phyloP scores from a whole-genome alignment of 2,329 filamentous ascomycete species.

The Eutypella sp. region DNA sequence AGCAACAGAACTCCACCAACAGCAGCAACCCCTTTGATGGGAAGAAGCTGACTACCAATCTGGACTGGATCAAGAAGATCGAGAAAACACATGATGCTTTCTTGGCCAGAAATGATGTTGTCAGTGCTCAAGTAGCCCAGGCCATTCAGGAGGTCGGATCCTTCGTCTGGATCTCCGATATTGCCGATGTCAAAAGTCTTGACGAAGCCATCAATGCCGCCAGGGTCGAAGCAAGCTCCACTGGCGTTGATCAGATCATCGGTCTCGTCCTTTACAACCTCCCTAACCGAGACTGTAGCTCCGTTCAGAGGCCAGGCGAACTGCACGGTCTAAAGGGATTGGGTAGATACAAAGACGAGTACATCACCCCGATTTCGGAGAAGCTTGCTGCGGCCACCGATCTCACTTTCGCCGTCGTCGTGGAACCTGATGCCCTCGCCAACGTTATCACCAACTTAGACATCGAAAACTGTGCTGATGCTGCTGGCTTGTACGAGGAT shows the following conservation, averaged over 20 bases:
- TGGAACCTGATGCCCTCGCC: slow-evolving; percentile 54
- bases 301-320: slow-evolving; percentile 53
- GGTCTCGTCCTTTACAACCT: slow-evolving; percentile 51
- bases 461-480: slow-evolving; percentile 44
- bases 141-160: slow-evolving; percentile 35
- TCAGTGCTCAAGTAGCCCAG: slow-evolving; percentile 33
- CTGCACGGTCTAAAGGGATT: slow-evolving; percentile 42
- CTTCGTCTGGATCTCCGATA: slow-evolving; percentile 39
- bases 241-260: slow-evolving; percentile 17
- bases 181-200: slow-evolving; percentile 39
- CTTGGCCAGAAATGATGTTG: slow-evolving; percentile 27
- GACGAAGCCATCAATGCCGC: slow-evolving; percentile 43
- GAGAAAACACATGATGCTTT: slow-evolving; percentile 33
- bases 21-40: slow-evolving; percentile 39
- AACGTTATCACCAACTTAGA: slow-evolving; percentile 54
- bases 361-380: slow-evolving; percentile 44
- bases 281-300: slow-evolving; percentile 54
- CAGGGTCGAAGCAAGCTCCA: slow-evolving; percentile 26
- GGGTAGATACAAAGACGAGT: slow-evolving; percentile 46
- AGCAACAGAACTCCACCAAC: slow-evolving; percentile 7
- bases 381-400: slow-evolving; percentile 39
- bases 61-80: slow-evolving; percentile 37
- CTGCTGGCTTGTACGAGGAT: slow-evolving; percentile 43
- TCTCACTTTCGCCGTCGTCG: slow-evolving; percentile 38
- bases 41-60: slow-evolving; percentile 43